These are phyloP conservation scores for Kwoniella newhampshirensis DNA, from an alignment of 768 basidiomycete species.

Conservation along the genomic window DNA sequence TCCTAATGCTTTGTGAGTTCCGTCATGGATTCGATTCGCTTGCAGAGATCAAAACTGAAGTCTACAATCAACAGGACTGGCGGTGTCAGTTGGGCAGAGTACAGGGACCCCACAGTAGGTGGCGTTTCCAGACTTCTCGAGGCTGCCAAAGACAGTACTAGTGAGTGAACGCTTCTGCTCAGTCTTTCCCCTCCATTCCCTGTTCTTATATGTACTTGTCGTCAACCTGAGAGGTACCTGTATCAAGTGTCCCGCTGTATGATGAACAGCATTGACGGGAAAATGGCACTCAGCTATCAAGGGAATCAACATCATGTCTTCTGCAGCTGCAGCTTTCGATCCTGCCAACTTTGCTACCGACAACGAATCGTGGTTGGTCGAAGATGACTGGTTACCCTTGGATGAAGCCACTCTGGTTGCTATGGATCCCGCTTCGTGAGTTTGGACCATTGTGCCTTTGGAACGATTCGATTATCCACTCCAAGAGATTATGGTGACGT, in stretches of 20 bases:
- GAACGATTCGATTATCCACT: too few species aligned
- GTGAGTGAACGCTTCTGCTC: background rate
- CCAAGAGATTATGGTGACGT: too few species aligned
- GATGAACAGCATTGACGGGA: too few species aligned
- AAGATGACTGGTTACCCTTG: conserved; percentile 39
- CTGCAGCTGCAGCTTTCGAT: conserved; percentile 11
- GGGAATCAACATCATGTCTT: conserved; percentile 12
- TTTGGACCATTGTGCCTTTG: too few species aligned
- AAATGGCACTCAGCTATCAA: conserved; percentile 9
- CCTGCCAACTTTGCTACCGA: background rate
- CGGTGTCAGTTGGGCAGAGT: background rate
- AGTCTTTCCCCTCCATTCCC: too few species aligned
- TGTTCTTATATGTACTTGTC: too few species aligned
- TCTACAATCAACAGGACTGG: too few species aligned
- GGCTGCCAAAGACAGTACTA: background rate
- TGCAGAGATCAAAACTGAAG: too few species aligned
- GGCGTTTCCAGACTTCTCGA: background rate
- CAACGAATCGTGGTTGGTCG: conserved; percentile 18
- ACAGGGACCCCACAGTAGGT: background rate
- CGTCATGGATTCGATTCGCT: too few species aligned
- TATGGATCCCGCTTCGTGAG: background rate
- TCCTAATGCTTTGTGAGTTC: conserved; percentile 17
- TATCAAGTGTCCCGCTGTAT: too few species aligned
- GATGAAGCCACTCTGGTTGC: conserved; percentile 10
- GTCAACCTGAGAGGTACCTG: too few species aligned